These are phyloP conservation scores for Ballota nigra DNA, from an alignment of 257 asterid species.

Conservation along the genomic window DNA sequence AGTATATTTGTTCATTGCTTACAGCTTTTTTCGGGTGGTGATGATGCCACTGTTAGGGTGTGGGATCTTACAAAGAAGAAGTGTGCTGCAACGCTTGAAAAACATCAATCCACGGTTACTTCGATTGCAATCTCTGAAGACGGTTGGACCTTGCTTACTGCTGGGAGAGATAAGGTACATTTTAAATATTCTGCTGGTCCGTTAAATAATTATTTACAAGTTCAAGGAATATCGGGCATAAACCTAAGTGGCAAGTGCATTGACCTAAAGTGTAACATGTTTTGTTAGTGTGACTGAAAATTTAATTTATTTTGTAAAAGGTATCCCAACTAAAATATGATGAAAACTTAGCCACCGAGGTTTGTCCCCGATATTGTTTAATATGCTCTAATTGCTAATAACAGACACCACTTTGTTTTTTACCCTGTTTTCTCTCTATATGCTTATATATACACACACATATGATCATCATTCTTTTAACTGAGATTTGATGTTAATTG, in stretches of 20 bases:
- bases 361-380: neutral
- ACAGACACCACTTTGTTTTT: neutral
- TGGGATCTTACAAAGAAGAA: conserved; percentile 85
- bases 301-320: neutral
- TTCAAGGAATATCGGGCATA: neutral
- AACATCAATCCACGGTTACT: conserved; percentile 88
- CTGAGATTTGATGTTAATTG: conserved; percentile 23
- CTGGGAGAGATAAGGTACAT: conserved; percentile 93
- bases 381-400: neutral
- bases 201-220: neutral
- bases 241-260: neutral
- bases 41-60: conserved; percentile 66
- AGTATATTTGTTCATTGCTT: conserved; percentile 18
- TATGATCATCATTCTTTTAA: neutral
- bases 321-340: neutral
- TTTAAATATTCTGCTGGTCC: neutral
- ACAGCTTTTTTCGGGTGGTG: conserved; percentile 88
- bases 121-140: conserved; percentile 85
- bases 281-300: conserved; percentile 2
- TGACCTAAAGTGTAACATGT: neutral
- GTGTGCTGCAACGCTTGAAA: conserved; percentile 69
- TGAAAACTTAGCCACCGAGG: neutral
- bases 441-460: too few species aligned
- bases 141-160: conserved; percentile 83
- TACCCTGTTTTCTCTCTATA: neutral